Evolutionary conservation across 2,329 filamentous ascomycete species (phyloP), one percentile per base, ranked within the genome.

Genomic region (Clarireedia sp.): DNA sequence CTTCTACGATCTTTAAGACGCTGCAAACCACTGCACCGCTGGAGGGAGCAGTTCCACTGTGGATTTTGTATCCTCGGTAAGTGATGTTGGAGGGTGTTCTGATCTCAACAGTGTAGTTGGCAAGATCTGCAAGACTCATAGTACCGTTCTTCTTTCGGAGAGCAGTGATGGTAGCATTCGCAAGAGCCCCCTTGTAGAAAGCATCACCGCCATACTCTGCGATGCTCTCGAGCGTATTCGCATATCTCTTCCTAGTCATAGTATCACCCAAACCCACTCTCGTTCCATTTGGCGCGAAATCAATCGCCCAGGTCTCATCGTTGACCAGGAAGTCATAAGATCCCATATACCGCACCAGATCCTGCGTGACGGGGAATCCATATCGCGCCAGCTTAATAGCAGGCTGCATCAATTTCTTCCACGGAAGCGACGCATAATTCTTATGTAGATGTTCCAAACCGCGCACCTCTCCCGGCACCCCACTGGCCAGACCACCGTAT

Each of bases 281-380:
- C 0, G 78, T 85, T 3, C 90, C 92, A 58, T 91, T 83, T 0
- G 90, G 90, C 2, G 90, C 90, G 72, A 96, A 96, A 67, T 96
- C 92, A 48, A 87, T 70, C 0, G 91, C 89, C 86, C 90, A 97
- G 3, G 82, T 80, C 0, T 86, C 83, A 55, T 96, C 83, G 3
- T 87, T 76, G 0, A 83, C 74, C 0, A 96, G 73, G 64, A 95
- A 96, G 62, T 89, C 78, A 43, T 75, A 71, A 0, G 49, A 40
- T 14, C 66, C 61, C 70, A 80, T 82, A 61, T 85, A 90, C 67
- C 76, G 80, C 36, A 89, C 74, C 3, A 86, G 69, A 63, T 87
- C 85, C 45, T 74, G 67, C 1, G 74, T 81, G 8, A 87, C 81
- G 1, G 69, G 70, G 69, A 85, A 85, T 1, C 82, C 82, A 55